These are phyloP conservation scores for Acmispon strigosus DNA, from an alignment of 306 rosid species.

Conservation along the genomic window DNA sequence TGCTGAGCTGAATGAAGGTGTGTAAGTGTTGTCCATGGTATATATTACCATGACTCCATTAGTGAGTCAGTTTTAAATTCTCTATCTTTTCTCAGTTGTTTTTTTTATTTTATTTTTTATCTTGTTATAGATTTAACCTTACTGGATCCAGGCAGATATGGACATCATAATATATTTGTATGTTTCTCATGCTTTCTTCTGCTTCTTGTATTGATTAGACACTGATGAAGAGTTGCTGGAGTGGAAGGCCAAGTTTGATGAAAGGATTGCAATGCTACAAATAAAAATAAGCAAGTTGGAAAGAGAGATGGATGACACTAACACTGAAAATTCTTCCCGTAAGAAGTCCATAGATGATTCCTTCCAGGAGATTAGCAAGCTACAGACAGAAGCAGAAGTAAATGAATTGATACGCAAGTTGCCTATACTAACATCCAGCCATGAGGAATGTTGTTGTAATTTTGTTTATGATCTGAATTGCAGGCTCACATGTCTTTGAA, in stretches of 20 bases:
- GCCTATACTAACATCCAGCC: constrained; percentile 11
- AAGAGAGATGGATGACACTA: constrained; percentile 61
- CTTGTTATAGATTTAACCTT: not conserved
- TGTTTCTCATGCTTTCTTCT: constrained; percentile 17
- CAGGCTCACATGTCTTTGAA: constrained; percentile 71
- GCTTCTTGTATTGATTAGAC: constrained; percentile 41
- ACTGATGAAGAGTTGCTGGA: constrained; percentile 86
- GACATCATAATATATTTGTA: not conserved
- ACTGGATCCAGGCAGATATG: not conserved
- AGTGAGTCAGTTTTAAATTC: not conserved
- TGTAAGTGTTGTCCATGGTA: constrained; percentile 20
- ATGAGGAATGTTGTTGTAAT: constrained; percentile 10
- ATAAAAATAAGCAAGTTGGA: constrained; percentile 55
- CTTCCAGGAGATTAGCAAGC: constrained; percentile 62
- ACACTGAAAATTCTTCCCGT: constrained; percentile 37
- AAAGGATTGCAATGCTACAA: constrained; percentile 53
- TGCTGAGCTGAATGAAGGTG: constrained; percentile 75
- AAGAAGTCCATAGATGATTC: constrained; percentile 27
- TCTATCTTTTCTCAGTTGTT: not conserved
- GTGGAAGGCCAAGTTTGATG: constrained; percentile 80
- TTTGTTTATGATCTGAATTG: constrained; percentile 28
- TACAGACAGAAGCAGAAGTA: constrained; percentile 82
- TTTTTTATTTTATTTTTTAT: not conserved
- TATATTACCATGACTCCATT: constrained; percentile 4
- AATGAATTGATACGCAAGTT: constrained; percentile 21